Base-by-base conservation (phyloP, 2,329 filamentous ascomycete species). In the Aspergillus brunneoviolaceus region DNA sequence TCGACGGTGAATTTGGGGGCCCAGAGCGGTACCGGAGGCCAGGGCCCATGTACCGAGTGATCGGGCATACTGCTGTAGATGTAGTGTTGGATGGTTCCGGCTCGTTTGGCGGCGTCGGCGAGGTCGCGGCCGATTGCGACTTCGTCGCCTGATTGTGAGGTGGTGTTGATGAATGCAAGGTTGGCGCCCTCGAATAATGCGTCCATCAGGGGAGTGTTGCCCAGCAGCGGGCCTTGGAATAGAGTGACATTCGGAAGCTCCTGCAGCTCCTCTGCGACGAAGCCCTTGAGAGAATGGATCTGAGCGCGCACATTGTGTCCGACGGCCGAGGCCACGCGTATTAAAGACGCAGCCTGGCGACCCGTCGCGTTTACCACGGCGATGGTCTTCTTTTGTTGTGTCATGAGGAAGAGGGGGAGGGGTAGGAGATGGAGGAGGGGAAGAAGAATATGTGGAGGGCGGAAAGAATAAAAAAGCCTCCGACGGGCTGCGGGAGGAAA, bases 21-120 rank as follows among this genome's bases (percentile, higher is more conserved):
- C 94, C 95, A 99, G 56, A 96, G 84, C 0, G 95, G 95, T 54
- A 97, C 80, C 1, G 90, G 89, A 49, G 89, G 91, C 91, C 92
- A 96, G 29, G 87, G 80, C 63, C 90, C 87, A 76, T 93, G 92
- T 48, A 89, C 86, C 16, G 89, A 89, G 76, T 98, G 93, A 70
- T 98, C 93, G 4, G 95, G 94, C 93, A 98, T 96, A 70, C 92
- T 96, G 67, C 92, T 96, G 79, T 97, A 99, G 73, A 99, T 86
- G 76, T 92, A 97, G 77, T 98, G 95, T 69, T 92, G 87, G 51
- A 98, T 86, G 31, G 77, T 72, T 53, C 90, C 88, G 45, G 89
- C 90, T 69, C 85, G 87, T 75, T 95, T 94, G 56, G 94, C 94
- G 14, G 92, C 92, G 72, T 96, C 91, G 61, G 93, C 95, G 61